Base-by-base conservation (phyloP, 2,329 filamentous ascomycete genomes). In the Aspergillus proliferans region DNA sequence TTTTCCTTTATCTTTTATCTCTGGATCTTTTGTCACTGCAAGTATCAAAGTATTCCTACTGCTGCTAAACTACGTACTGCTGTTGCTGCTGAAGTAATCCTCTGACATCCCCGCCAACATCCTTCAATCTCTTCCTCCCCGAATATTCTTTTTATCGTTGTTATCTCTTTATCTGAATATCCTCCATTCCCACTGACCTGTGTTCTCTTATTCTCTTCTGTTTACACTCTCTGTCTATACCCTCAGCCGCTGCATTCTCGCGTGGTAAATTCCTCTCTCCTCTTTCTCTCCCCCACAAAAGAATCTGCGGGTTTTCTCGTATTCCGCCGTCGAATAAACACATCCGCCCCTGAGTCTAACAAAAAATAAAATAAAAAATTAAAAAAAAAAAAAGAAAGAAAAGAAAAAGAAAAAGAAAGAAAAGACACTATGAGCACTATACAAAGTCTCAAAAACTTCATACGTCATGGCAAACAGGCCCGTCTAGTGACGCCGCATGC, bases 371-470 rank as follows among this genome's bases (percentile, higher is more conserved):
- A 15, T 1, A 15, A 15, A 15, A 28, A 28, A 43, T n/a, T n/a
- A 30, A 15, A 15, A 15, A 15, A 15, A 15, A 15, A 15, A 15
- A 15, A 15, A 15, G 1, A 15, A 15, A 15, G 1, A 15, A 15
- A 15, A 15, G 15, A 15, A 15, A 15, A 15, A 15, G 15, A 15
- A 28, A 28, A 43, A 30, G 9, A 18, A 28, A 19, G 7, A 21
- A 28, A 43, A 26, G 19, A 43, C 14, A 26, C 9, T 26, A 84
- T 84, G 82, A 82, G 79, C 62, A 82, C 82, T 43, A 95, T 96
- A 75, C 92, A 96, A 76, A 93, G 93, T 68, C 82, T 96, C 63
- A 96, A 97, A 75, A 96, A 96, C 73, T 94, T 97, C 73, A 93
- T 97, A 73, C 88, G 92, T 58, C 92, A 96, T 78, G 92, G 92